These are phyloP conservation scores for Podaxis rugospora DNA, from an alignment of 768 basidiomycete genomes.

Conservation along the genomic window DNA sequence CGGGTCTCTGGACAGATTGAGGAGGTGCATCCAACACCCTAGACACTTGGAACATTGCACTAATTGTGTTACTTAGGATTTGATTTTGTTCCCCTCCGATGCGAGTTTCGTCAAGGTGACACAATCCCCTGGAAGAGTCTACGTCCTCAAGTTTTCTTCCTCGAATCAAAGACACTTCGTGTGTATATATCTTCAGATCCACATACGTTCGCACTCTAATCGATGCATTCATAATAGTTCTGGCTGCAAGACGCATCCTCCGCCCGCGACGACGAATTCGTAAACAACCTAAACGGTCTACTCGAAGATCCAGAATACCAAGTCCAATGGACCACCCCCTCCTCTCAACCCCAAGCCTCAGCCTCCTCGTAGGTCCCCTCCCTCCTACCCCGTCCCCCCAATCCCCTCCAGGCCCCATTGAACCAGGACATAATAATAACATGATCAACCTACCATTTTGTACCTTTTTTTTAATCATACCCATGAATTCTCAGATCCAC, in stretches of 20 bases:
- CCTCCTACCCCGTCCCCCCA: background rate
- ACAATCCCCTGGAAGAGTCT: slow-evolving; percentile 66
- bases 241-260: slow-evolving; percentile 84
- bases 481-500: background rate
- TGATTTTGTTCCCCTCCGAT: slow-evolving; percentile 85
- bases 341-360: slow-evolving; percentile 22
- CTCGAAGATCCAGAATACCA: slow-evolving; percentile 62
- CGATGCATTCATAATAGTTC: slow-evolving; percentile 45
- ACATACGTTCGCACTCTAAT: background rate
- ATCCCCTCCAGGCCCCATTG: slow-evolving; percentile 2
- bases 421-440: slow-evolving; percentile 2
- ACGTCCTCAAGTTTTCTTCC: slow-evolving; percentile 88
- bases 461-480: background rate
- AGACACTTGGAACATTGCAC: background rate
- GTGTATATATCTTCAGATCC: slow-evolving; percentile 5
- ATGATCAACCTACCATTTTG: background rate
- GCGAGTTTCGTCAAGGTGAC: slow-evolving; percentile 75
- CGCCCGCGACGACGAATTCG: slow-evolving; percentile 68
- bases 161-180: slow-evolving; percentile 91
- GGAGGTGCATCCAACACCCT: slow-evolving; percentile 42
- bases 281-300: slow-evolving; percentile 64
- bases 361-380: slow-evolving; percentile 30
- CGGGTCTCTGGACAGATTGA: slow-evolving; percentile 53
- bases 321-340: slow-evolving; percentile 56
- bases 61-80: slow-evolving; percentile 45